Conservation (phyloP, 306 rosid genomes). For the Sicyos edulis region DNA sequence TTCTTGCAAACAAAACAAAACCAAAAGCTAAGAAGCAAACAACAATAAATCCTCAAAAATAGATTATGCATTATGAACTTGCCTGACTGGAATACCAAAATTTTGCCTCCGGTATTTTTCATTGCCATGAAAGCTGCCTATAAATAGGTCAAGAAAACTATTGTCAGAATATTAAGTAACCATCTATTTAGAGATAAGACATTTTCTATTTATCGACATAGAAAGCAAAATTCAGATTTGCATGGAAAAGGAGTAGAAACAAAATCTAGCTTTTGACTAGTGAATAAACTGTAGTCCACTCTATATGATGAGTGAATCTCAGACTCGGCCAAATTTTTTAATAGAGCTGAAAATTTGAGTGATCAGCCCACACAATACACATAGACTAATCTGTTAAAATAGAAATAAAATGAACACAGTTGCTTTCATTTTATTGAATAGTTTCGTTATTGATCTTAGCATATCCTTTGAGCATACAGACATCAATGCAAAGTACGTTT, state of each 20-base stretch:
- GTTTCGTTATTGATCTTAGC: neutral
- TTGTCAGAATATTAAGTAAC: slow-evolving; percentile 4
- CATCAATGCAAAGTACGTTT: slow-evolving; percentile 9
- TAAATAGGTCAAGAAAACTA: slow-evolving; percentile 17
- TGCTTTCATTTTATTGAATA: neutral
- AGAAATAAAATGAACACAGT: neutral
- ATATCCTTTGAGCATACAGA: neutral
- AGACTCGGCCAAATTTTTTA: neutral
- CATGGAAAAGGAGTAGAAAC: neutral
- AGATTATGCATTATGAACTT: slow-evolving; percentile 28
- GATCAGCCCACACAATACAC: slow-evolving; percentile 9
- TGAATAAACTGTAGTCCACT: neutral
- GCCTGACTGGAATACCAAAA: slow-evolving; percentile 97
- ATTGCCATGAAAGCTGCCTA: slow-evolving; percentile 96
- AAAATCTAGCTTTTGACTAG: neutral
- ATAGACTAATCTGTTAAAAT: neutral
- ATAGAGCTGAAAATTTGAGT: neutral
- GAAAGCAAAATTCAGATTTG: neutral
- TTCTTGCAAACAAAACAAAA: neutral
- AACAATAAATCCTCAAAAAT: neutral
- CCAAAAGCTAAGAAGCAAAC: neutral
- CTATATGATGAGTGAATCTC: neutral
- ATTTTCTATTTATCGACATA: neutral
- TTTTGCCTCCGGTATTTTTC: slow-evolving; percentile 88
- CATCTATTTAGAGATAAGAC: neutral